These are phyloP conservation scores for Corynespora cassiicola DNA, from an alignment of 2,329 filamentous ascomycete species.

Conservation along the genomic window DNA sequence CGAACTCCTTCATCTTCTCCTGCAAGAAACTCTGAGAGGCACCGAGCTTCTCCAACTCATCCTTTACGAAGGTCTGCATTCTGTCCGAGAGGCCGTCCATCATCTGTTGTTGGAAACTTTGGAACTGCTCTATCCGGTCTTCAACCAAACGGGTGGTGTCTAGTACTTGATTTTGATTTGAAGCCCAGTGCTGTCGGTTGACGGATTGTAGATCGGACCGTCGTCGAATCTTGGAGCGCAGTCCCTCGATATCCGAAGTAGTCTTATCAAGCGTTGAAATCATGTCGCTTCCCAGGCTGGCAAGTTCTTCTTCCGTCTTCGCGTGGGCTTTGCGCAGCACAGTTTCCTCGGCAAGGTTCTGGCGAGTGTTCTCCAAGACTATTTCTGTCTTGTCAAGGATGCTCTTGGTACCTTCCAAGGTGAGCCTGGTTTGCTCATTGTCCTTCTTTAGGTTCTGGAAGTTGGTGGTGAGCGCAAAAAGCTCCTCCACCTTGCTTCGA, in stretches of 20 bases:
- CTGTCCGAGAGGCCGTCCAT: constrained; percentile 71
- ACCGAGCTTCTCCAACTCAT: constrained; percentile 75
- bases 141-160: constrained; percentile 82
- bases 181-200: constrained; percentile 80
- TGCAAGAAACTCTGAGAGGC: constrained; percentile 74
- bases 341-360: constrained; percentile 79
- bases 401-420: constrained; percentile 79
- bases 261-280: constrained; percentile 79
- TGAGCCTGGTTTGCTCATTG: constrained; percentile 75
- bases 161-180: constrained; percentile 76
- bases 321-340: constrained; percentile 83
- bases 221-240: constrained; percentile 85
- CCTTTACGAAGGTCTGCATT: constrained; percentile 78
- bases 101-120: constrained; percentile 73
- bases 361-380: constrained; percentile 77
- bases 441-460: constrained; percentile 91
- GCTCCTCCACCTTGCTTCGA: constrained; percentile 90
- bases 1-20: constrained; percentile 71
- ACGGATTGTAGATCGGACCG: constrained; percentile 82
- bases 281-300: constrained; percentile 74
- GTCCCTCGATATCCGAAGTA: constrained; percentile 77
- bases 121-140: constrained; percentile 74
- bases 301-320: constrained; percentile 80
- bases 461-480: constrained; percentile 83
- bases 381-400: constrained; percentile 88